Percentiles rank a stretch among this genome's conserved stretches.
Conservation (phyloP, 306 rosid genomes). For the Cucurbita maxima region DNA sequence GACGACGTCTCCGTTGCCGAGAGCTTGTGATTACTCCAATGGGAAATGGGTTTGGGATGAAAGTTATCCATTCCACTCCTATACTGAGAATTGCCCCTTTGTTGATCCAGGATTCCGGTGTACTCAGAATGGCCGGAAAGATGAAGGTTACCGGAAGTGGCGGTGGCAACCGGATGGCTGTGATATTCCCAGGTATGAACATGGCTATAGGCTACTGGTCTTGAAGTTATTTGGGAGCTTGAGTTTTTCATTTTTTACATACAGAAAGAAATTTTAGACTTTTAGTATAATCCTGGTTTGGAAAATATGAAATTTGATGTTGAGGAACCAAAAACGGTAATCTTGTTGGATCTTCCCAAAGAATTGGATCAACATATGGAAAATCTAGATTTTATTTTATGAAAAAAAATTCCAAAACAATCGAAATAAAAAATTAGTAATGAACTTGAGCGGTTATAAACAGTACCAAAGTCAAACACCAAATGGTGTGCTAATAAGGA, state of each 20-base stretch:
- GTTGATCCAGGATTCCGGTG: conserved; percentile 90
- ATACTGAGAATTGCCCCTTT: conserved; percentile 57
- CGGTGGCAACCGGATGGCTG: conserved; percentile 66
- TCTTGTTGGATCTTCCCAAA: background rate
- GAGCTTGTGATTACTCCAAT: conserved; percentile 39
- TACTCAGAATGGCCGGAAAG: conserved; percentile 39
- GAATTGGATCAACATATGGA: background rate
- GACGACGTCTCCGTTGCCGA: too few species aligned
- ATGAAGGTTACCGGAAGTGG: conserved; percentile 45
- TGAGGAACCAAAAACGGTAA: background rate
- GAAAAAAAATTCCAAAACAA: background rate
- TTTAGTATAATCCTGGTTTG: background rate
- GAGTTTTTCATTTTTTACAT: background rate
- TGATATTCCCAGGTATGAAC: conserved; percentile 52
- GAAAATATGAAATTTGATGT: background rate
- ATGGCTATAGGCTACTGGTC: background rate
- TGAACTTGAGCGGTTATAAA: too few species aligned
- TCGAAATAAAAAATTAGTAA: too few species aligned
- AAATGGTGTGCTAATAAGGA: too few species aligned
- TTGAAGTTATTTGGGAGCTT: background rate
- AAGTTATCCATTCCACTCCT: conserved; percentile 13
- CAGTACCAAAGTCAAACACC: too few species aligned
- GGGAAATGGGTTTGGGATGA: conserved; percentile 62
- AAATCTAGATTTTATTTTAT: background rate
- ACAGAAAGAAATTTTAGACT: background rate